phyloP scores from a whole-genome alignment of 768 basidiomycete genomes.

The Phlebiopsis gigantea region DNA sequence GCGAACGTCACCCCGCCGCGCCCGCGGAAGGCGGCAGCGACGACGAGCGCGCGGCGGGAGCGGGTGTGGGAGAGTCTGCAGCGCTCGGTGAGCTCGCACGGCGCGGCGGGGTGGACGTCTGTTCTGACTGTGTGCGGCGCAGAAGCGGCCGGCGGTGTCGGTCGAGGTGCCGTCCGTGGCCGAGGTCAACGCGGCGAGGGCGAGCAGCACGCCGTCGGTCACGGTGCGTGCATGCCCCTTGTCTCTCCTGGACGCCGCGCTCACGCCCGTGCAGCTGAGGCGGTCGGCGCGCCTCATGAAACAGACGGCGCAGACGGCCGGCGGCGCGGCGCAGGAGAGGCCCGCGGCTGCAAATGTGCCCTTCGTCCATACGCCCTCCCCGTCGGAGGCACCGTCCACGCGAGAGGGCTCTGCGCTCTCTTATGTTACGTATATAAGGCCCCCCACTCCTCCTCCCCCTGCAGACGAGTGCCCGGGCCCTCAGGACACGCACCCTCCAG shows the following conservation, averaged over 20 bases:
- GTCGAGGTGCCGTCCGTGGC: too few species aligned
- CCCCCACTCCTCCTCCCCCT: background rate
- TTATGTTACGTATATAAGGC: background rate
- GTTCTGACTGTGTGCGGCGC: too few species aligned
- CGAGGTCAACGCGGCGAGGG: too few species aligned
- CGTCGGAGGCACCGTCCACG: conserved; percentile 18
- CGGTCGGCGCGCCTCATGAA: too few species aligned
- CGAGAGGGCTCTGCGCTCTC: conserved; percentile 4
- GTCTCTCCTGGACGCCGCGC: conserved; percentile 8
- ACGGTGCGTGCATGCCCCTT: too few species aligned
- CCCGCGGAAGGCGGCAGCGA: conserved; percentile 10
- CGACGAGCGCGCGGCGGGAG: too few species aligned
- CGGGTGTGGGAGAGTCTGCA: too few species aligned
- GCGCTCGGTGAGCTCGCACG: too few species aligned
- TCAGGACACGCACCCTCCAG: background rate
- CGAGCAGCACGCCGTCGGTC: conserved; percentile 20
- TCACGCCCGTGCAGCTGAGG: background rate
- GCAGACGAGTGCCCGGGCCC: background rate
- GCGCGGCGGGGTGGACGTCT: too few species aligned
- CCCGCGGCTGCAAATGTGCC: conserved; percentile 5
- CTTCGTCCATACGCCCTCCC: conserved; percentile 9
- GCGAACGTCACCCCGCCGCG: background rate
- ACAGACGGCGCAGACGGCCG: background rate
- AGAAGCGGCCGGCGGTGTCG: too few species aligned
- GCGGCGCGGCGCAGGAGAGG: background rate